phyloP scores from a whole-genome alignment of 805 yeast genomes.

The Candida awuae region DNA sequence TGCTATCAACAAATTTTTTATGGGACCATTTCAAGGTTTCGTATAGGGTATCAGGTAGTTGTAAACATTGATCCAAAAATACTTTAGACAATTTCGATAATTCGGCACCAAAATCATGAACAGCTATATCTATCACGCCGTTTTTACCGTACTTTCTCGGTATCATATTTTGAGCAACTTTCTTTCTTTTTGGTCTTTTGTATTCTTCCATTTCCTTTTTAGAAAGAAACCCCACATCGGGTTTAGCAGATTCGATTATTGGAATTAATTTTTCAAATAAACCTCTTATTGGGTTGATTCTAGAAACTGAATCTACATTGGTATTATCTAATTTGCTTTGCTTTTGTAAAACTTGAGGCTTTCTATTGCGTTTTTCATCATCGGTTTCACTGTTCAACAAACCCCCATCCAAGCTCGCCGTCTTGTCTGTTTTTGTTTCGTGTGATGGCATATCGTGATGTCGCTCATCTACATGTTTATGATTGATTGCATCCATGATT shows the following conservation, averaged over 20 bases:
- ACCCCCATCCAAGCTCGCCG: too few relatives aligned
- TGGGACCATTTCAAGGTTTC: conserved; percentile 41
- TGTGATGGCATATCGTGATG: too few relatives aligned
- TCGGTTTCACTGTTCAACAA: too few relatives aligned
- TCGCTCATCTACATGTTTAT: neutral
- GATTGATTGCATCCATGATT: neutral
- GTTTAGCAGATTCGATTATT: conserved; percentile 1
- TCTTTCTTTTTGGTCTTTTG: conserved; percentile 1
- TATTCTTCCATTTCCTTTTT: conserved; percentile 3
- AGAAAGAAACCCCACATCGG: conserved; percentile 21
- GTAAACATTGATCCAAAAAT: conserved; percentile 42
- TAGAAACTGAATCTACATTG: neutral
- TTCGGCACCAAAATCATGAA: conserved; percentile 23
- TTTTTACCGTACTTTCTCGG: conserved; percentile 23
- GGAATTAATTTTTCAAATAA: conserved; percentile 4
- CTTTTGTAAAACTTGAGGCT: too few relatives aligned
- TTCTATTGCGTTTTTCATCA: too few relatives aligned
- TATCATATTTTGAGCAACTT: neutral
- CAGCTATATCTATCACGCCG: conserved; percentile 25
- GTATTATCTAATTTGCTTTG: neutral
- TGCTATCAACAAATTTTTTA: conserved; percentile 32
- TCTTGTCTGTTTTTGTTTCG: too few relatives aligned
- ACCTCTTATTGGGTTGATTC: neutral
- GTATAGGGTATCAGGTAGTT: conserved; percentile 37
- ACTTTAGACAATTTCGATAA: conserved; percentile 42